Evolutionary conservation across 1,284 basidiomycete genomes (phyloP).

Genomic region (Cutaneotrichosporon cyanovorans): DNA sequence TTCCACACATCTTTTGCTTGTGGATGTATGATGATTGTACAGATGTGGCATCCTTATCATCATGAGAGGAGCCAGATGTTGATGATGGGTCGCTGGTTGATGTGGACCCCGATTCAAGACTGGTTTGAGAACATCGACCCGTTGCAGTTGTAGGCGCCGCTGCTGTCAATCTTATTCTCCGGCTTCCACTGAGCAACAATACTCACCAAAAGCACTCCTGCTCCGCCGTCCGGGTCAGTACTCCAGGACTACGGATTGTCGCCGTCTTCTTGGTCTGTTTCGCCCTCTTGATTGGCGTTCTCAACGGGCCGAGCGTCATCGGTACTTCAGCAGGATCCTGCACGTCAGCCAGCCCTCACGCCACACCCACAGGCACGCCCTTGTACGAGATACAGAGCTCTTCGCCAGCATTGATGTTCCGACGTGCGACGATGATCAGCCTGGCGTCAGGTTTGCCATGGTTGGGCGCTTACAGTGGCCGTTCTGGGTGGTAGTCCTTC

Average conservation of each 20-base stretch:
- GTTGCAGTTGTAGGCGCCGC: constrained; percentile 22
- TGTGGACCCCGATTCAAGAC: too few species aligned
- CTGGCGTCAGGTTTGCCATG: constrained; percentile 26
- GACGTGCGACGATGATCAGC: constrained; percentile 61
- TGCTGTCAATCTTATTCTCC: constrained; percentile 2
- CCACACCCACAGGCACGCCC: constrained; percentile 46
- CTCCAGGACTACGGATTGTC: background rate
- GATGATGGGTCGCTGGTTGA: too few species aligned
- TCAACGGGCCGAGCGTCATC: too few species aligned
- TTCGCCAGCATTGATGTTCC: constrained; percentile 59
- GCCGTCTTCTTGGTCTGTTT: too few species aligned
- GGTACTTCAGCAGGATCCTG: background rate
- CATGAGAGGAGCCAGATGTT: too few species aligned
- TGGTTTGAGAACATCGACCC: constrained; percentile 20
- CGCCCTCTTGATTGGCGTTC: too few species aligned
- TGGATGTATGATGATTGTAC: too few species aligned
- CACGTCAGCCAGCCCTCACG: too few species aligned
- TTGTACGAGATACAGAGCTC: constrained; percentile 77
- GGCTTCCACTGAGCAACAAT: too few species aligned
- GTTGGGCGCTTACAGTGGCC: constrained; percentile 50
- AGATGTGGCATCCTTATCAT: too few species aligned
- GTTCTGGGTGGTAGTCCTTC: constrained; percentile 50
- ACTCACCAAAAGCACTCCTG: background rate
- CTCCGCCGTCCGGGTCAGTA: background rate
- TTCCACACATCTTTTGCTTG: too few species aligned